Evolutionary conservation across 2,329 filamentous ascomycete genomes (phyloP).

Genomic region (Zasmidium angulare): DNA sequence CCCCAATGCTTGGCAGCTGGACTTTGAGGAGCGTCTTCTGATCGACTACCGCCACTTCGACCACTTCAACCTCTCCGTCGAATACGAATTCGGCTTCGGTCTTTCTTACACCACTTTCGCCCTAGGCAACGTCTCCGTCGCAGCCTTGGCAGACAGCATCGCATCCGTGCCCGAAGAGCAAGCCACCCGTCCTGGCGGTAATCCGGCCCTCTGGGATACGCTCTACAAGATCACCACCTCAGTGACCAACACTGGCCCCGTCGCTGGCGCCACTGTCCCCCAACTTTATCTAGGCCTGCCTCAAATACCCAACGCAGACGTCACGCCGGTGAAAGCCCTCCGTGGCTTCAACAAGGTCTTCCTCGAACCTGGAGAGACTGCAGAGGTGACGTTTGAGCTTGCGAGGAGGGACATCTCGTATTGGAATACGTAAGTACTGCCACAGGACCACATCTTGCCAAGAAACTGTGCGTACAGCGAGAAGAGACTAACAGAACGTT

Average conservation of each 20-base stretch:
- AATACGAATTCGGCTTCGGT: conserved; percentile 34
- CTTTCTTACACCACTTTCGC: conserved; percentile 33
- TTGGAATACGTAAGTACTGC: conserved; percentile 41
- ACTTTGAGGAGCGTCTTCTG: conserved; percentile 54
- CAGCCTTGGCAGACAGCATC: conserved; percentile 9
- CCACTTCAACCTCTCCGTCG: conserved; percentile 33
- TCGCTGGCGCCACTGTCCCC: conserved; percentile 53
- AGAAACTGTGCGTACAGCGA: conserved; percentile 24
- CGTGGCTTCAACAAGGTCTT: conserved; percentile 42
- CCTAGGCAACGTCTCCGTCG: conserved; percentile 17
- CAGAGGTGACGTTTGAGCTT: conserved; percentile 20
- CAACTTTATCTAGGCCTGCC: conserved; percentile 51
- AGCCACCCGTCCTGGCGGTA: conserved; percentile 26
- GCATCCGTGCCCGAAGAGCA: conserved; percentile 17
- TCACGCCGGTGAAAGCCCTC: conserved; percentile 32
- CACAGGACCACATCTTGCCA: conserved; percentile 15
- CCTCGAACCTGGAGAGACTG: conserved; percentile 24
- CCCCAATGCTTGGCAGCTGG: conserved; percentile 46
- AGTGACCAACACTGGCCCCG: conserved; percentile 63
- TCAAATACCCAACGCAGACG: conserved; percentile 42
- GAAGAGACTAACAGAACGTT: conserved; percentile 5
- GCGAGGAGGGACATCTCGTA: conserved; percentile 22
- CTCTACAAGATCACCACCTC: conserved; percentile 57
- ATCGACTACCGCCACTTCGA: conserved; percentile 59
- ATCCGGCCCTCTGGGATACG: conserved; percentile 58